A percentile compares a stretch with the other conserved stretches of the same genome.
Conservation (phyloP, 2,329 filamentous ascomycete genomes). For the Talaromyces sp. region DNA sequence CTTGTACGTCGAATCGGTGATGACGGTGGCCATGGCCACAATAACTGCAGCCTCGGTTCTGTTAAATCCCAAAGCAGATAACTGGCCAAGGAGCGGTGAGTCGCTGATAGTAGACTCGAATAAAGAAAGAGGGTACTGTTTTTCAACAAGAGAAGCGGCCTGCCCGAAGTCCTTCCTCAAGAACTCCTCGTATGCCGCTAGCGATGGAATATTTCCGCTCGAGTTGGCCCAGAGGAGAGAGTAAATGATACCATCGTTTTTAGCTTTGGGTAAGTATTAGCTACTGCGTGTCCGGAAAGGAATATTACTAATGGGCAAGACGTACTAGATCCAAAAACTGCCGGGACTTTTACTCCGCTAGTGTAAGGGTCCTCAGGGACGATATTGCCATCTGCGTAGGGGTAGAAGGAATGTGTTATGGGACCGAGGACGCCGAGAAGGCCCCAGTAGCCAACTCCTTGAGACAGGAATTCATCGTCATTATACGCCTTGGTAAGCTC, state of each 20-base stretch:
- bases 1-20: conserved; percentile 20
- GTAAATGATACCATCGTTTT: conserved; percentile 12
- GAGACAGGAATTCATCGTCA: conserved; percentile 4
- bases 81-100: neutral
- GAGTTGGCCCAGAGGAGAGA: neutral
- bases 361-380: conserved; percentile 22
- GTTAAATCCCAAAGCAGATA: neutral
- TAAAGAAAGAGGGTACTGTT: conserved; percentile 21
- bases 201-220: conserved; percentile 7
- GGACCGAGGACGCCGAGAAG: conserved; percentile 9
- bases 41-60: conserved; percentile 14
- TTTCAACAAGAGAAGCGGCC: conserved; percentile 20
- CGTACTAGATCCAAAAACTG: conserved; percentile 27
- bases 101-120: conserved; percentile 15
- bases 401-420: conserved; percentile 20
- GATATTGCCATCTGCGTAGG: conserved; percentile 25
- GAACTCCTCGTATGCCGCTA: conserved; percentile 22
- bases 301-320: neutral
- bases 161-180: conserved; percentile 24
- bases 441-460: conserved; percentile 9
- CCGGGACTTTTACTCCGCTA: conserved; percentile 24
- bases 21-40: conserved; percentile 21
- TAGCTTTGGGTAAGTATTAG: neutral
- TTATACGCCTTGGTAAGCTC: conserved; percentile 22
- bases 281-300: neutral